These are phyloP conservation scores for Saccharomycopsis fodiens DNA, from an alignment of 805 yeast genomes.

Conservation along the genomic window DNA sequence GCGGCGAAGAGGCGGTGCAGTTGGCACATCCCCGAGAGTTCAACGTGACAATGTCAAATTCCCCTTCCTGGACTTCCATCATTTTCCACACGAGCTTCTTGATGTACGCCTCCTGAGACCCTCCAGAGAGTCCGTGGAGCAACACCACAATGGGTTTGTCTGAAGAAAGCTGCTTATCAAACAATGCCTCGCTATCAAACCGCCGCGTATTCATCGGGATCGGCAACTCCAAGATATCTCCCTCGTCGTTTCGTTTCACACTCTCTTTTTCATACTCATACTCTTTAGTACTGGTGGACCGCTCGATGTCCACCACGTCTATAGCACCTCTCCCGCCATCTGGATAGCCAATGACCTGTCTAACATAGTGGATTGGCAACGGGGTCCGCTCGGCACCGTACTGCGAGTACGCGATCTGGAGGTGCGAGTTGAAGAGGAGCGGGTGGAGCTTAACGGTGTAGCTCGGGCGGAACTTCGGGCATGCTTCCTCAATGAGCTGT, in stretches of 20 bases:
- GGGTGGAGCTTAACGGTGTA: constrained; percentile 48
- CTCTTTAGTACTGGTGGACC: constrained; percentile 29
- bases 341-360: constrained; percentile 42
- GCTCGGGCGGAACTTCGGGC: constrained; percentile 39
- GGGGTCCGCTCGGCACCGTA: constrained; percentile 30
- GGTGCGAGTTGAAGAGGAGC: constrained; percentile 51
- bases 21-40: constrained; percentile 75
- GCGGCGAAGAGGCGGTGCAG: constrained; percentile 59
- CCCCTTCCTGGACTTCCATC: constrained; percentile 23
- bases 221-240: constrained; percentile 27
- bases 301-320: constrained; percentile 42
- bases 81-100: constrained; percentile 46
- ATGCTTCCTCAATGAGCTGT: constrained; percentile 28
- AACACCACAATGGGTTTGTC: constrained; percentile 54
- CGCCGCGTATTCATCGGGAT: constrained; percentile 50
- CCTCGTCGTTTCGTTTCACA: constrained; percentile 19
- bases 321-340: constrained; percentile 66
- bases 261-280: constrained; percentile 25
- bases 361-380: constrained; percentile 46
- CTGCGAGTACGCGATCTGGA: constrained; percentile 62
- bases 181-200: constrained; percentile 36
- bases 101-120: constrained; percentile 74
- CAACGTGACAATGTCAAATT: constrained; percentile 60
- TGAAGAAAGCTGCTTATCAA: constrained; percentile 26
- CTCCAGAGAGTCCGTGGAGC: constrained; percentile 78